Percentiles rank a stretch among this genome's conserved stretches.
Evolutionary conservation across 129 eudicot genomes (phyloP).

Genomic region (Silybum marianum): DNA sequence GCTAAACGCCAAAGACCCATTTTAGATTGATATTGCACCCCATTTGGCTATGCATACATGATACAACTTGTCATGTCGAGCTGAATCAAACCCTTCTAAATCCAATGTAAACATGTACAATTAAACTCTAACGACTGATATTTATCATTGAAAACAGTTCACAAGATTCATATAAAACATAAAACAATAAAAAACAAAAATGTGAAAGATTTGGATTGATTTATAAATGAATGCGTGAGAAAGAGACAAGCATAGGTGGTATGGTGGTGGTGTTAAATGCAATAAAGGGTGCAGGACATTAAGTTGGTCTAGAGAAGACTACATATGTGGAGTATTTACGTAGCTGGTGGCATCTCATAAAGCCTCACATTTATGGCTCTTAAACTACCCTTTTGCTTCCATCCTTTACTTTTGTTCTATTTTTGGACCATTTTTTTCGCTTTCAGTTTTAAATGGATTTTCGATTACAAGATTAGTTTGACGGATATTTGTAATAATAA

Average conservation of each 20-base stretch:
- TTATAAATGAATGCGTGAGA: neutral
- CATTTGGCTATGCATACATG: neutral
- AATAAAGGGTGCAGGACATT: neutral
- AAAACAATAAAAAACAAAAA: neutral
- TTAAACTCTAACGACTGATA: neutral
- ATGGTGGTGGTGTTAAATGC: neutral
- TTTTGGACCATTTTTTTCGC: neutral
- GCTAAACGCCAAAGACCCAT: neutral
- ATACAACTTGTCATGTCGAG: neutral
- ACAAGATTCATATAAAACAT: neutral
- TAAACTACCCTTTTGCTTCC: neutral
- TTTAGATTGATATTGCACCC: neutral
- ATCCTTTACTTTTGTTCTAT: neutral
- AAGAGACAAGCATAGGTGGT: neutral
- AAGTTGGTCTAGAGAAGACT: neutral
- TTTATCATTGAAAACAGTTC: neutral
- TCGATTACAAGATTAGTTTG: neutral
- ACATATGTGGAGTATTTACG: neutral
- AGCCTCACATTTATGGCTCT: neutral
- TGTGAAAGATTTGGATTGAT: neutral
- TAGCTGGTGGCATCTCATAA: neutral
- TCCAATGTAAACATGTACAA: neutral
- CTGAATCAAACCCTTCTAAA: neutral
- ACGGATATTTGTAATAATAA: no score
- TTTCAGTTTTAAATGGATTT: neutral